Conservation (phyloP, 1,284 basidiomycete species). For the Peniophora sp. region DNA sequence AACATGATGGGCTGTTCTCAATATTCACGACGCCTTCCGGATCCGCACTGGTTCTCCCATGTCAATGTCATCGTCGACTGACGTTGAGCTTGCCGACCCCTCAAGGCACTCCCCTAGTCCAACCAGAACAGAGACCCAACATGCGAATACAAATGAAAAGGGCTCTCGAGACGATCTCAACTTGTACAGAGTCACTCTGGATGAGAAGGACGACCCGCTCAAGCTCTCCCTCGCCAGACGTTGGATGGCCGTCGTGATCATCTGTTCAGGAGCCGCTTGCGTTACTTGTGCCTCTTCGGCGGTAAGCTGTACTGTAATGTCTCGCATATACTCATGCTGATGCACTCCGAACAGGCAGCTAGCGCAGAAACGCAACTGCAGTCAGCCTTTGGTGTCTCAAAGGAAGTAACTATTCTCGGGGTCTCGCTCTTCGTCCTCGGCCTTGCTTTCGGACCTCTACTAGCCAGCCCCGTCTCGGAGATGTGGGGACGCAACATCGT, state of each 20-base stretch:
- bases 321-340: neutral
- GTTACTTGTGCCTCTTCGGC: neutral
- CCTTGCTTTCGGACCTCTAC: slow-evolving; percentile 7
- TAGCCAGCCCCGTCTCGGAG: slow-evolving; percentile 32
- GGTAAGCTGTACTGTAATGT: neutral
- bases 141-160: too few relatives aligned
- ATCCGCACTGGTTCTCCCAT: too few relatives aligned
- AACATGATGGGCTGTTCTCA: too few relatives aligned
- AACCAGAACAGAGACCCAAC: too few relatives aligned
- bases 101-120: too few relatives aligned
- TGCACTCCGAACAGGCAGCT: too few relatives aligned
- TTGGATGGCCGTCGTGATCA: neutral
- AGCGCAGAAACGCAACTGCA: neutral
- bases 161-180: too few relatives aligned
- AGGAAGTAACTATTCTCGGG: neutral
- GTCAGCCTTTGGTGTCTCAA: neutral
- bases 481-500: slow-evolving; percentile 38
- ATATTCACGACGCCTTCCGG: too few relatives aligned
- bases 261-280: neutral
- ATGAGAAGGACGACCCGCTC: neutral
- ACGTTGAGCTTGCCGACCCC: too few relatives aligned
- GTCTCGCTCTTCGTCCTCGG: slow-evolving; percentile 6
- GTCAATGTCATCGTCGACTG: too few relatives aligned
- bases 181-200: neutral
- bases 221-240: neutral